Conservation (phyloP, 192 early-diverging fungal species). For the Kickxella alabastrina region DNA sequence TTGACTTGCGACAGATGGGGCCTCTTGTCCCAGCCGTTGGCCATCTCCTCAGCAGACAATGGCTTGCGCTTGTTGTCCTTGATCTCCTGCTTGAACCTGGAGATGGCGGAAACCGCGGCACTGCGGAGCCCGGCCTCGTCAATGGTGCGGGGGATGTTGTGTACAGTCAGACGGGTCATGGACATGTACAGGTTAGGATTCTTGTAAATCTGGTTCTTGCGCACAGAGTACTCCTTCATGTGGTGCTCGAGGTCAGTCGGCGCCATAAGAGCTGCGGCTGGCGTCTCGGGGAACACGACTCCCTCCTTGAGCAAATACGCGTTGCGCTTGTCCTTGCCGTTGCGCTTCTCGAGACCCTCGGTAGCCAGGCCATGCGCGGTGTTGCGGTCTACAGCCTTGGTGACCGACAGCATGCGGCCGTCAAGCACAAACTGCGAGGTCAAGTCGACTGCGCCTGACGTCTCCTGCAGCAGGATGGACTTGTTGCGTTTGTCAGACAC, state of each 20-base stretch:
- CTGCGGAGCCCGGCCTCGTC: slow-evolving; percentile 68
- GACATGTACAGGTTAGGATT: slow-evolving; percentile 90
- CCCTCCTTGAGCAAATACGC: slow-evolving; percentile 90
- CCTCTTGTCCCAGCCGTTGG: slow-evolving; percentile 59
- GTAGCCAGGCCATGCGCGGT: slow-evolving; percentile 64
- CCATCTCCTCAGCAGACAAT: slow-evolving; percentile 59
- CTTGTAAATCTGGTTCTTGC: slow-evolving; percentile 73
- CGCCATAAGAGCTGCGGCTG: slow-evolving; percentile 66
- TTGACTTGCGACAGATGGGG: slow-evolving; percentile 72
- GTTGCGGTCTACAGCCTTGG: slow-evolving; percentile 69
- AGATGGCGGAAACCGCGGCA: slow-evolving; percentile 58
- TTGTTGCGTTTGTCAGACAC: slow-evolving; percentile 35
- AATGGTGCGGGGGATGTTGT: slow-evolving; percentile 73
- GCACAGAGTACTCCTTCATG: slow-evolving; percentile 67
- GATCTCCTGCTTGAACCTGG: slow-evolving; percentile 72
- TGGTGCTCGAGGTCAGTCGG: slow-evolving; percentile 81
- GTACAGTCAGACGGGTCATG: slow-evolving; percentile 82
- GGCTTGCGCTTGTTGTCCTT: slow-evolving; percentile 55
- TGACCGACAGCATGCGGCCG: slow-evolving; percentile 79
- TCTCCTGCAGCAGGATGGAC: slow-evolving; percentile 52
- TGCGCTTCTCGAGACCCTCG: slow-evolving; percentile 57
- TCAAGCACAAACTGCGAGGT: slow-evolving; percentile 63
- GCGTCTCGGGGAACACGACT: slow-evolving; percentile 80
- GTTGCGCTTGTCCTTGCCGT: slow-evolving; percentile 76
- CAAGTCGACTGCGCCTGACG: slow-evolving; percentile 20